Base-by-base conservation (phyloP, 1,284 basidiomycete species). In the Dichomitus squalens region DNA sequence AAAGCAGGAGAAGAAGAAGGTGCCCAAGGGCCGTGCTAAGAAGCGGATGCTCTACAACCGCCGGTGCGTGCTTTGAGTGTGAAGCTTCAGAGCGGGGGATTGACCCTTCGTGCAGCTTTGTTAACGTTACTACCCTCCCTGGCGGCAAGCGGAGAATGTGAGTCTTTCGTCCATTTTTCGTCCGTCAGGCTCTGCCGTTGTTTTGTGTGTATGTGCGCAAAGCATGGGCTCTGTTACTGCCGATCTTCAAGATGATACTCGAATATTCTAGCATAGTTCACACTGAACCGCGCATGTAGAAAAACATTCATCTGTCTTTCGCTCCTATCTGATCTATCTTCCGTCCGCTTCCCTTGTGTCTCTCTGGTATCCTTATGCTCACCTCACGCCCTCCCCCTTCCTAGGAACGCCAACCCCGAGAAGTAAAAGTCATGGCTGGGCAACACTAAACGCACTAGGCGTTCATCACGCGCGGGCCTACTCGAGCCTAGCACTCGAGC, bases 1-100 rank as follows among this genome's bases (percentile, higher is more conserved):
- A 75, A 88, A 91, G 78, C 93, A 96, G 82, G 95, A 97, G 84
- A 97, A 96, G 90, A 95, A 95, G 87, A 96, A 96, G 89, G 84
- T 80, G 43, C 93, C 93, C 64, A 96, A 92, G 82, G 95, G 95
- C 69, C 93, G 95, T 74, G 95, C 95, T 65, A 94, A 96, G 88
- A 97, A 97, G 87, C 86, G 95, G 68, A 83, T 94, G 60, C 80
- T 96, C 69, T 97, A 96, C 86, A 95, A 95, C 82, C 89, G 93
- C 74, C 88, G 93, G 92, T 94, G 77, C 64, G 83, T 78, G 66
- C 65, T 64, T 14, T 16, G 43, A 40, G 18, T 49, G 20, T 38
- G 36, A 51, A 18, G 9, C 8, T 6, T 46, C 33, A 58, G 23
- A 16, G 12, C 3, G 12, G 8, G 44, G 21, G 36, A 33, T 58